These are phyloP conservation scores for Dactylellina haptotyla DNA, from an alignment of 2,329 filamentous ascomycete species.

Conservation along the genomic window DNA sequence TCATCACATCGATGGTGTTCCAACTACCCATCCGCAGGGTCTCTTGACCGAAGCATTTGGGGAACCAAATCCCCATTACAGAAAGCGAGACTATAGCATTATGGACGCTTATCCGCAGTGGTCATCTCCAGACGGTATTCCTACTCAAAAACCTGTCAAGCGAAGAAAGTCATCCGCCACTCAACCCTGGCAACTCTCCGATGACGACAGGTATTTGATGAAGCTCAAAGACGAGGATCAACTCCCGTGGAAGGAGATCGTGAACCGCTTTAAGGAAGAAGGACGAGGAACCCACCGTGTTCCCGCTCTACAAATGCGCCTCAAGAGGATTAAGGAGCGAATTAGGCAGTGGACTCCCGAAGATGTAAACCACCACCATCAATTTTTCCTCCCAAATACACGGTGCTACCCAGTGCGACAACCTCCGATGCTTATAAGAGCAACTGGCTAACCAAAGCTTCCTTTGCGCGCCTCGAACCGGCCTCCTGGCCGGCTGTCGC, in stretches of 20 bases:
- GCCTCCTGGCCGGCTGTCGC: conserved; percentile 20
- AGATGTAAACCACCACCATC: conserved; percentile 56
- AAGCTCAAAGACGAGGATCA: conserved; percentile 59
- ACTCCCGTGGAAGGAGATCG: conserved; percentile 60
- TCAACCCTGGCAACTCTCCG: conserved; percentile 57
- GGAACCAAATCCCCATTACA: conserved; percentile 21
- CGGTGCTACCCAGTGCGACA: conserved; percentile 54
- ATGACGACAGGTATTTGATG: conserved; percentile 60
- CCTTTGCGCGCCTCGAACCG: conserved; percentile 30
- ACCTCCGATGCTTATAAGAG: conserved; percentile 51
- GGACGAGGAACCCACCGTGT: conserved; percentile 59
- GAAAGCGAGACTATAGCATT: conserved; percentile 29
- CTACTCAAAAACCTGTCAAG: conserved; percentile 38
- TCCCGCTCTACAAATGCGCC: conserved; percentile 61
- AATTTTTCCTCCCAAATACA: conserved; percentile 44
- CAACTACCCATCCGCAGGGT: conserved; percentile 27
- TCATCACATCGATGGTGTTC: conserved; percentile 39
- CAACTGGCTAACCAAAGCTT: conserved; percentile 48
- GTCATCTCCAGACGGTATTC: conserved; percentile 35
- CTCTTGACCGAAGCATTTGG: conserved; percentile 42
- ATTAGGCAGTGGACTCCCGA: conserved; percentile 58
- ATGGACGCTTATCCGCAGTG: conserved; percentile 41
- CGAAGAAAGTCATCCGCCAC: conserved; percentile 45
- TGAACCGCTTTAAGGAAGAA: conserved; percentile 58
- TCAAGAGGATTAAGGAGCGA: conserved; percentile 60